phyloP scores from a whole-genome alignment of 2,329 filamentous ascomycete genomes.

The Alternaria ethzedia region DNA sequence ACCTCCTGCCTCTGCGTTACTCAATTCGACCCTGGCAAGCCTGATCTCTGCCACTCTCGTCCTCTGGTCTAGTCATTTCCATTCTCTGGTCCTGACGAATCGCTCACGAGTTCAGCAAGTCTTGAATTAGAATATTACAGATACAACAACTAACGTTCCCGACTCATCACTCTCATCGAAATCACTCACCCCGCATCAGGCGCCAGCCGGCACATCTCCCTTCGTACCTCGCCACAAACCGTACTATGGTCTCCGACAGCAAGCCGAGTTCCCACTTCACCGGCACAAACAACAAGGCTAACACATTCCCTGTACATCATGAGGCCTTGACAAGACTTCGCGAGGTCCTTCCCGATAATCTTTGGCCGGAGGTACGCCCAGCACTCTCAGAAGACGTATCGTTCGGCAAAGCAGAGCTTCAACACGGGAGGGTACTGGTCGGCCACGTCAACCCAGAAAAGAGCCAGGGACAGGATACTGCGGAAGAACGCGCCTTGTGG shows the following conservation, averaged over 20 bases:
- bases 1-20: background rate
- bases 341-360: background rate
- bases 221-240: background rate
- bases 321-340: background rate
- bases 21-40: background rate
- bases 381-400: background rate
- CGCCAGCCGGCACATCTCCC: background rate
- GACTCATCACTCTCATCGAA: background rate
- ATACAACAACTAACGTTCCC: fast-evolving
- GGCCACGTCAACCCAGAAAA: background rate
- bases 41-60: background rate
- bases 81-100: background rate
- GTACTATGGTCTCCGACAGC: background rate
- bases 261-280: background rate
- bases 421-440: background rate
- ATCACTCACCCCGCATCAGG: background rate
- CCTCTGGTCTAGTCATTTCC: background rate
- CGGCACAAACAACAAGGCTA: background rate
- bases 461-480: background rate
- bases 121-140: background rate
- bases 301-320: background rate
- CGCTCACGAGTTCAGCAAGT: background rate
- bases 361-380: background rate
- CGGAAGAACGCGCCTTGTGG: background rate
- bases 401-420: background rate